Base-by-base conservation (phyloP, 1,284 basidiomycete species). In the Rhodotorula sp. region DNA sequence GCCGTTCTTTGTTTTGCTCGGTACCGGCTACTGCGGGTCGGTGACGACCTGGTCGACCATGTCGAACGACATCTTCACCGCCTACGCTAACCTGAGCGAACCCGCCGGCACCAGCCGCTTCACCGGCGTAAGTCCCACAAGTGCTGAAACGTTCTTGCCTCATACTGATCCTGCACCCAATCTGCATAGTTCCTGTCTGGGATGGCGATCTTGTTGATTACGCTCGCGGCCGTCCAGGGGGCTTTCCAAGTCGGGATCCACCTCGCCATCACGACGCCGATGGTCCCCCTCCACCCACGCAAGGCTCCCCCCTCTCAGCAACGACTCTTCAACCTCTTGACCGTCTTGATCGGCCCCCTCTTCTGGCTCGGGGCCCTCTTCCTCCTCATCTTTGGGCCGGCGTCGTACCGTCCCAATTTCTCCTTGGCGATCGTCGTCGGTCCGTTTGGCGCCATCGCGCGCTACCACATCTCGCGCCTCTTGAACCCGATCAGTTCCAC, bases 21-120 rank as follows among this genome's bases (percentile, higher is more conserved):
- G 93, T 0, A 97, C 95, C 58, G 95, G 95, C 6, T 92, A 97
- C 80, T 98, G 96, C 79, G 97, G 96, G 2, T 96, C 92, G 7
- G 83, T 97, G 76, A 99, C 97, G 6, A 98, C 95, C 0, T 99
- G 98, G 83, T 97, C 94, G 6, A 87, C 89, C 23, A 99, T 97
- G 96, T 93, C 97, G 82, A 80, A 93, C 14, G 91, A 93, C 74
- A 83, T 93, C 1, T 99, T 96, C 79, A 82, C 87, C 63, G 90
- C 93, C 0, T 99, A 94, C 87, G 86, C 91, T 0, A 91, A 98
- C 80, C 83, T 86, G 23, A 81, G 83, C 21, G 82, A 85, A 20
- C 87, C 84, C 65, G 79, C 85, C 70, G 70, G 70, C 86, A 91
- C 61, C 84, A 68, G 86, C 66, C 90, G 92, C 65, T 85, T 98